A percentile compares a stretch with the other conserved stretches of the same genome.
phyloP scores from a whole-genome alignment of 768 basidiomycete species.

The Naganishia vishniacii region DNA sequence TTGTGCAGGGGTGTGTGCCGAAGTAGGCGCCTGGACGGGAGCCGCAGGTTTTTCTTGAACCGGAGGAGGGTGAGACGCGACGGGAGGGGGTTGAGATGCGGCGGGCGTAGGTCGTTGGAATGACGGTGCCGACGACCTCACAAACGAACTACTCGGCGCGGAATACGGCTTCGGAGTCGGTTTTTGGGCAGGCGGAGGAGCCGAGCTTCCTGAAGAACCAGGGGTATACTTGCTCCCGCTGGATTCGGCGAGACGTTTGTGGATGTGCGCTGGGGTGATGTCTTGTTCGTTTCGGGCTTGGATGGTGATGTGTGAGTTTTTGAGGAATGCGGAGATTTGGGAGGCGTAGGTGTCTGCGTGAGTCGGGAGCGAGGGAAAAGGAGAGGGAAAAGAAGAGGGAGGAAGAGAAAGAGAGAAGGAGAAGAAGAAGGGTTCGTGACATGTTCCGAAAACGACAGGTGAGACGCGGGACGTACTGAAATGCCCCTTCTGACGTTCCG shows the following conservation, averaged over 20 bases:
- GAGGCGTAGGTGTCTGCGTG: conserved; percentile 64
- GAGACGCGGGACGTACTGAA: conserved; percentile 60
- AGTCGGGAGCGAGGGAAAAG: background rate
- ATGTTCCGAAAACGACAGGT: too few species aligned
- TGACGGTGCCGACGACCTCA: conserved; percentile 18
- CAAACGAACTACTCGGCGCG: conserved; percentile 48
- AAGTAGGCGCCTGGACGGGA: conserved; percentile 27
- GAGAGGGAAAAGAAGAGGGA: too few species aligned
- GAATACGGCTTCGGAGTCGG: conserved; percentile 48
- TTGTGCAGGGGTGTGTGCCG: conserved; percentile 32
- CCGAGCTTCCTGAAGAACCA: conserved; percentile 44
- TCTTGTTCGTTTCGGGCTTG: conserved; percentile 53
- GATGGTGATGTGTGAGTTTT: conserved; percentile 56
- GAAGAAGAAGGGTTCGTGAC: too few species aligned
- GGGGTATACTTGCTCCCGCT: conserved; percentile 75
- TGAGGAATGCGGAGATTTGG: conserved; percentile 67
- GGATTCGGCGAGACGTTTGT: conserved; percentile 77
- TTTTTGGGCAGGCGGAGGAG: conserved; percentile 50
- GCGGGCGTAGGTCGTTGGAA: conserved; percentile 31
- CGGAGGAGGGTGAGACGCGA: too few species aligned
- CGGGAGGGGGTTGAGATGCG: conserved; percentile 33
- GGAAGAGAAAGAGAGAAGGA: too few species aligned
- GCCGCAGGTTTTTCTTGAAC: too few species aligned
- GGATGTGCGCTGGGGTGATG: conserved; percentile 70
- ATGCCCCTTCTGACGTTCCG: conserved; percentile 81